Percentiles rank a stretch among this genome's conserved stretches.
Evolutionary conservation across 768 basidiomycete species (phyloP).

Genomic region (Agaricus bisporus): DNA sequence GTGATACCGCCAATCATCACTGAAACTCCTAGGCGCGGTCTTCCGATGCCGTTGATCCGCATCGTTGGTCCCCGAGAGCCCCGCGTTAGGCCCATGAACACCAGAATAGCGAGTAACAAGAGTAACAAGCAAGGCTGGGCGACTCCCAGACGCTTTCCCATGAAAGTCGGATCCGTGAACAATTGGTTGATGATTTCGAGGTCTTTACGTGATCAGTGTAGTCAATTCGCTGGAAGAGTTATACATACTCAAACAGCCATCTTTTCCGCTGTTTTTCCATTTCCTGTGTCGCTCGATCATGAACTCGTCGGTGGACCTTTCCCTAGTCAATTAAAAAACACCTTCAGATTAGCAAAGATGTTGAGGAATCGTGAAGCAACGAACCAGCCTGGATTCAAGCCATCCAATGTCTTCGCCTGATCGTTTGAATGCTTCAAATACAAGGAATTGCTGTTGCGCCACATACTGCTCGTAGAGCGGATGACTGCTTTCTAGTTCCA

Average conservation of each 20-base stretch:
- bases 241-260: conserved; percentile 65
- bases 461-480: conserved; percentile 81
- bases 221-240: conserved; percentile 65
- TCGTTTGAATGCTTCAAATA: conserved; percentile 68
- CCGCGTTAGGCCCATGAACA: conserved; percentile 84
- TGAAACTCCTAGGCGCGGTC: conserved; percentile 47
- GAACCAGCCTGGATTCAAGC: conserved; percentile 67
- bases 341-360: neutral
- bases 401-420: conserved; percentile 76
- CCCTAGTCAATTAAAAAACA: conserved; percentile 34
- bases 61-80: conserved; percentile 45
- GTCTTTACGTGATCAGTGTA: too few species aligned
- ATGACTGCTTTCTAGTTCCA: conserved; percentile 79
- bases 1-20: conserved; percentile 44
- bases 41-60: conserved; percentile 37
- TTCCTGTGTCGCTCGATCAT: conserved; percentile 58
- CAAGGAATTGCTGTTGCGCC: conserved; percentile 77
- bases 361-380: conserved; percentile 22
- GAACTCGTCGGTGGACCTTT: conserved; percentile 62
- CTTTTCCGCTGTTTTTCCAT: conserved; percentile 63
- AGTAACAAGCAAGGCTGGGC: conserved; percentile 82
- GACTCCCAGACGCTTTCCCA: conserved; percentile 87
- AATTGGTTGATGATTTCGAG: too few species aligned
- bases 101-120: conserved; percentile 69
- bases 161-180: conserved; percentile 11